Evolutionary conservation across 2,329 filamentous ascomycete genomes (phyloP), one percentile per base, ranked within the genome.

Genomic region (Zarea fungicola): DNA sequence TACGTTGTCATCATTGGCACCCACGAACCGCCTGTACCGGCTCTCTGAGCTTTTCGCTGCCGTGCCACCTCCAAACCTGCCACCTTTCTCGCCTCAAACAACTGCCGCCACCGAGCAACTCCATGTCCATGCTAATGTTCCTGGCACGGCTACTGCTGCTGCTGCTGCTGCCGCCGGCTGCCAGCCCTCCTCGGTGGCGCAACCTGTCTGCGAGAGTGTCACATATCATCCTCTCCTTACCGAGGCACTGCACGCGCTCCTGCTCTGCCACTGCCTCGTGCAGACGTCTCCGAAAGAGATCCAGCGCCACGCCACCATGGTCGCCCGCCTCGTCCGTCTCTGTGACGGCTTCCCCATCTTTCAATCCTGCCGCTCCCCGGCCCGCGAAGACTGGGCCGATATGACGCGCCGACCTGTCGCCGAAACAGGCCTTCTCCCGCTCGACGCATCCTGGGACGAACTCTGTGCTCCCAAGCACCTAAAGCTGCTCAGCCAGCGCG

Each of bases 261-360:
- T 95, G 8, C 77, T 95, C 34, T 86, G 84, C 56, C 89, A 95
- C 65, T 79, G 80, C n/a, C 78, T 95, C 9, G 69, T 88, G 7
- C 88, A 92, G 65, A 95, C 89, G 0, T 86, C 87, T 0, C 65
- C 80, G 10, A 89, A 86, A 57, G 88, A 93, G 63, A 77, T 91
- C 28, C 79, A 83, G 42, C 85, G 88, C 29, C 87, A 93, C 62
- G 87, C 87, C 0, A 77, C 89, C 69, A 93, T 91, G 77, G 88
- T 85, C 5, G 86, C 88, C 14, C 82, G 88, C 5, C 74, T 93
- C 2, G 77, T 81, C 5, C 78, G 87, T 18, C 75, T 93, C 21
- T 83, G 81, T 42, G 86, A 93, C 58, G 88, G 87, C 4, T 91
- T 89, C 57, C 89, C 89, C 0, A 78, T 92, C 42, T 92, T 95